Evolutionary conservation across 768 basidiomycete genomes (phyloP).

Genomic region (Tylopilus subfusipes): DNA sequence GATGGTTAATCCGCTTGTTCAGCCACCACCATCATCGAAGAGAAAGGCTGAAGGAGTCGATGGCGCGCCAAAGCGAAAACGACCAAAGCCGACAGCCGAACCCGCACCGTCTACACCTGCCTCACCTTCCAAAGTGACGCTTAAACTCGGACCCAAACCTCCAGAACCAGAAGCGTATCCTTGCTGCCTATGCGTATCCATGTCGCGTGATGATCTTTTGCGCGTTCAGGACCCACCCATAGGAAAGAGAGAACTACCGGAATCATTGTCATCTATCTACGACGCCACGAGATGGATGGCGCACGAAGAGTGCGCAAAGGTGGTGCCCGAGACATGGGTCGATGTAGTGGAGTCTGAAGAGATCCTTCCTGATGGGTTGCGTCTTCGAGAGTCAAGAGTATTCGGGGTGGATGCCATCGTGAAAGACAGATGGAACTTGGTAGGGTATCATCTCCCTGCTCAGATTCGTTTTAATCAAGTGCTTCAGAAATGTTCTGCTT

Average conservation of each 20-base stretch:
- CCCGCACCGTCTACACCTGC: slow-evolving; percentile 9
- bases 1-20: slow-evolving; percentile 10
- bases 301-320: slow-evolving; percentile 74
- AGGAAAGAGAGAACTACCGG: slow-evolving; percentile 49
- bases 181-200: slow-evolving; percentile 66
- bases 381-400: slow-evolving; percentile 50
- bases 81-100: slow-evolving; percentile 15
- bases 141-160: slow-evolving; percentile 66
- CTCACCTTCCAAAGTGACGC: slow-evolving; percentile 44
- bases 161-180: slow-evolving; percentile 55
- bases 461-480: not conserved
- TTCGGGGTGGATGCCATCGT: slow-evolving; percentile 87
- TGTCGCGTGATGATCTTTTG: slow-evolving; percentile 50
- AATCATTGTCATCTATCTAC: slow-evolving; percentile 27
- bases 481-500: slow-evolving; percentile 85
- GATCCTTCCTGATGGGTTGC: slow-evolving; percentile 30
- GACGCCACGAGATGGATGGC: slow-evolving; percentile 57
- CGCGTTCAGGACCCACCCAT: slow-evolving; percentile 66
- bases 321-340: slow-evolving; percentile 91
- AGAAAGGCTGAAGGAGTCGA: slow-evolving; percentile 38
- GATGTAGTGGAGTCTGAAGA: slow-evolving; percentile 54
- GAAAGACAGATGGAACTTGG: slow-evolving; percentile 90
- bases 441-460: slow-evolving; percentile 36
- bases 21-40: slow-evolving; percentile 30
- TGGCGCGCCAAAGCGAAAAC: slow-evolving; percentile 22